These are phyloP conservation scores for Theobroma grandiflorum DNA, from an alignment of 441 rosid species.

Conservation along the genomic window DNA sequence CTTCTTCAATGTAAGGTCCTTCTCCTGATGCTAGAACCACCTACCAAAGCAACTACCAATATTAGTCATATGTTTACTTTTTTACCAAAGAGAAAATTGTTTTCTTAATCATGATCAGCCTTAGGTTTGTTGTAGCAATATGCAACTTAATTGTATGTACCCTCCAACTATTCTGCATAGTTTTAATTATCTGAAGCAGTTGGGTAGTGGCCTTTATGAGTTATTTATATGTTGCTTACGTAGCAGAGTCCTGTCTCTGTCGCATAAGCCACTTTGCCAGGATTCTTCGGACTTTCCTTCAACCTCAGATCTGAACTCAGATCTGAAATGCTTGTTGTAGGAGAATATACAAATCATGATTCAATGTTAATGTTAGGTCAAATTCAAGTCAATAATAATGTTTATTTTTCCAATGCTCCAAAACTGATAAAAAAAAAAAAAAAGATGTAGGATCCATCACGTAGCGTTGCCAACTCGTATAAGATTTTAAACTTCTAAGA, in stretches of 20 bases:
- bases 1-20: constrained; percentile 58
- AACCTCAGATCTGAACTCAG: neutral
- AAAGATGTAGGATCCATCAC: neutral
- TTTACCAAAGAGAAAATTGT: neutral
- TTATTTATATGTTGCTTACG: neutral
- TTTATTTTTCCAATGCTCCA: neutral
- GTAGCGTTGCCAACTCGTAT: neutral
- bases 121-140: no score
- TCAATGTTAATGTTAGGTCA: neutral
- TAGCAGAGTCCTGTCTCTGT: neutral
- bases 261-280: neutral
- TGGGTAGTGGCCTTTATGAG: neutral
- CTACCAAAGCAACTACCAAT: constrained; percentile 37
- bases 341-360: neutral
- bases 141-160: neutral
- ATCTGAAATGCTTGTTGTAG: neutral
- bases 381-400: neutral
- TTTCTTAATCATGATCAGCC: neutral
- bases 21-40: constrained; percentile 72
- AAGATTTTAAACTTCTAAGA: neutral
- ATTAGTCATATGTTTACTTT: neutral
- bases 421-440: neutral
- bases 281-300: neutral
- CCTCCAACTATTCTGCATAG: neutral
- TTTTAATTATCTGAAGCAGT: neutral